phyloP scores from a whole-genome alignment of 805 yeast species.

The Nakazawaea sp. region DNA sequence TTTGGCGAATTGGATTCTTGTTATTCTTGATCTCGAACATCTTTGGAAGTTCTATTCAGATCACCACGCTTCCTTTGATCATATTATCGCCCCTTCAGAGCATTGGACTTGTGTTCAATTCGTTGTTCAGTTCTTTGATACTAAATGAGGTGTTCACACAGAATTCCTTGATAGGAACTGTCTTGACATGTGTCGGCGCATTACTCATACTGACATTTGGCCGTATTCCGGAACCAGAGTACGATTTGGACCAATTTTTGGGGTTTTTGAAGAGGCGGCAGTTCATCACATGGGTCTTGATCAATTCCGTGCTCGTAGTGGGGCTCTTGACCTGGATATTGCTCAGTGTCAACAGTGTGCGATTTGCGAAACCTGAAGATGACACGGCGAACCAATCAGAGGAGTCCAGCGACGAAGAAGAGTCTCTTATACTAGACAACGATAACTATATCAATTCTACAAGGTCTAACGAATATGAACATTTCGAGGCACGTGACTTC shows the following conservation, averaged over 20 bases:
- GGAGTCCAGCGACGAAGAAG: constrained; percentile 2
- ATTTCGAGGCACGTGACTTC: constrained; percentile 1
- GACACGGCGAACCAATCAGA: neutral
- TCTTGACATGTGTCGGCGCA: constrained; percentile 67
- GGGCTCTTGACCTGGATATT: constrained; percentile 23
- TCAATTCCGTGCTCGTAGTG: constrained; percentile 25
- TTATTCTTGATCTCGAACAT: constrained; percentile 70
- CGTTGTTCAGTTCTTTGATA: constrained; percentile 61
- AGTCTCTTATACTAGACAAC: constrained; percentile 3
- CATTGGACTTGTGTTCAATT: constrained; percentile 81
- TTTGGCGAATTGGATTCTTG: constrained; percentile 72
- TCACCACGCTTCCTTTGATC: constrained; percentile 76
- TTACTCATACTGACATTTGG: constrained; percentile 72
- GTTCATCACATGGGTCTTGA: constrained; percentile 53
- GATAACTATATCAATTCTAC: constrained; percentile 6
- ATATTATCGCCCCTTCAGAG: constrained; percentile 80
- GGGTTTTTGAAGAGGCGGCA: constrained; percentile 31
- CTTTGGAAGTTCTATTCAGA: constrained; percentile 76
- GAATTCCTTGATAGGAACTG: constrained; percentile 56
- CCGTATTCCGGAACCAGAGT: constrained; percentile 45
- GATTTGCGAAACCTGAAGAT: neutral
- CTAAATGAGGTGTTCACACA: constrained; percentile 62
- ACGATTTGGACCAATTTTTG: constrained; percentile 39
- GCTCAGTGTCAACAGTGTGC: constrained; percentile 4
- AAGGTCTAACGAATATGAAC: constrained; percentile 6